phyloP scores from a whole-genome alignment of 1,284 basidiomycete genomes.

The Athelia psychrophila region DNA sequence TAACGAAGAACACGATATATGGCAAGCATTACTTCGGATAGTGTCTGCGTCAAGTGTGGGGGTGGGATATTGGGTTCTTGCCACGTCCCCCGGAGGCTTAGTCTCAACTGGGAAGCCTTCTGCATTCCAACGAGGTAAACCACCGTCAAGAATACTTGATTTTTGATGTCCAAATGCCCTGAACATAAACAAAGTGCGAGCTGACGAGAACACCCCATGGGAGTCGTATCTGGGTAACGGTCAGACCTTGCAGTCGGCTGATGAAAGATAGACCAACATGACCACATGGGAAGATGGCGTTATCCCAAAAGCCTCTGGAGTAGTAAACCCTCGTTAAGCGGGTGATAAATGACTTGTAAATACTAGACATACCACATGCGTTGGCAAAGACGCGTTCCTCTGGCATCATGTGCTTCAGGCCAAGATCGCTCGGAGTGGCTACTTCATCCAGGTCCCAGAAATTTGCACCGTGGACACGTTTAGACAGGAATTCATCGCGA shows the following conservation, averaged over 20 bases:
- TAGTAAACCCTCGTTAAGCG: conserved; percentile 4
- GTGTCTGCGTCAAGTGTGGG: conserved; percentile 48
- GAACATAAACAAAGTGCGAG: conserved; percentile 91
- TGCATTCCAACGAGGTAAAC: conserved; percentile 80
- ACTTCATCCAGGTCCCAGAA: conserved; percentile 86
- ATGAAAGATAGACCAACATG: conserved; percentile 43
- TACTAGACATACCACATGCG: conserved; percentile 65
- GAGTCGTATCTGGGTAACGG: conserved; percentile 70
- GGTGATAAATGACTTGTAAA: background rate
- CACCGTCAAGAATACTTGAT: conserved; percentile 87
- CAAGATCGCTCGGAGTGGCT: conserved; percentile 65
- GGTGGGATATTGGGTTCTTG: conserved; percentile 44
- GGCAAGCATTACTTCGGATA: conserved; percentile 57
- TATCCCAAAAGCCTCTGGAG: conserved; percentile 73
- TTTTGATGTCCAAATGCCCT: conserved; percentile 83
- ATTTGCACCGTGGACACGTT: conserved; percentile 71
- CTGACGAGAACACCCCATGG: conserved; percentile 85
- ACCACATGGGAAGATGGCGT: conserved; percentile 77
- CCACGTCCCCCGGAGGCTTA: conserved; percentile 30
- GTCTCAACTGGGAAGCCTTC: conserved; percentile 66
- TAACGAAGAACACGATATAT: conserved; percentile 14
- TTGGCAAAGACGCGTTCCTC: conserved; percentile 67
- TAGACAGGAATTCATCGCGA: conserved; percentile 60
- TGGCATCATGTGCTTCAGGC: conserved; percentile 95
- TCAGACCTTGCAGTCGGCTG: conserved; percentile 4